Base-by-base conservation (phyloP, 2,329 filamentous ascomycete species). In the Paraphoma chrysanthemicola region DNA sequence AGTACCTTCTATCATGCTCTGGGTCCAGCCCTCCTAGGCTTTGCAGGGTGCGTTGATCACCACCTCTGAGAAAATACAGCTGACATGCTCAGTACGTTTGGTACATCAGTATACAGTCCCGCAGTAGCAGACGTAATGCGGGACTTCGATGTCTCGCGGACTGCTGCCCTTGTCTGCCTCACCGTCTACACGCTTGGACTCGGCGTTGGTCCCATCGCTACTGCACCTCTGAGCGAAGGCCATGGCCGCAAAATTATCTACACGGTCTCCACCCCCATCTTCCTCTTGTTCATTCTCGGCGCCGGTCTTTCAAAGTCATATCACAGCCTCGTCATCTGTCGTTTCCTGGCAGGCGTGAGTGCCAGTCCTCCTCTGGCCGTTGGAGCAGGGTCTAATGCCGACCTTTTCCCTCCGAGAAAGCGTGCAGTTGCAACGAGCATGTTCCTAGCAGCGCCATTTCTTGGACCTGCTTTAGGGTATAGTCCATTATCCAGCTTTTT, bases 291-390 rank as follows among this genome's bases (percentile, higher is more conserved):
- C 66, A 83, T 82, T 0, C 67, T 88, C 1, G 86, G 86, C 2
- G 80, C 81, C 0, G 86, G 82, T 0, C 79, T 86, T 33, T 79
- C 82, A 0, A 76, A 81, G 18, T 81, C 72, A 31, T 83, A 88
- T 14, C 81, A 75, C 0, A 80, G 77, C 0, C 63, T 90, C 2
- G 79, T 82, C 47, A 72, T 87, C 8, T 76, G 86, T 28, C 79
- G 87, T 2, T 88, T 94, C 78, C 90, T 93, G 66, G 90, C 91
- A 47, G 89, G 90, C 0, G 72, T 89, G 71, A 90, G 90, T 60
- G 90, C 89, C 29, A 88, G 42, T 84, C 90, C 63, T 82, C 73
- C 76, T 1, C 67, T 82, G 1, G 78, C 79, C 2, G 76, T 81
- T 2, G 79, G 78, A 4, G 74, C 73, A 5, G 80, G 79, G 0